These are phyloP conservation scores for Venturia asperata DNA, from an alignment of 2,329 filamentous ascomycete genomes.

Conservation along the genomic window DNA sequence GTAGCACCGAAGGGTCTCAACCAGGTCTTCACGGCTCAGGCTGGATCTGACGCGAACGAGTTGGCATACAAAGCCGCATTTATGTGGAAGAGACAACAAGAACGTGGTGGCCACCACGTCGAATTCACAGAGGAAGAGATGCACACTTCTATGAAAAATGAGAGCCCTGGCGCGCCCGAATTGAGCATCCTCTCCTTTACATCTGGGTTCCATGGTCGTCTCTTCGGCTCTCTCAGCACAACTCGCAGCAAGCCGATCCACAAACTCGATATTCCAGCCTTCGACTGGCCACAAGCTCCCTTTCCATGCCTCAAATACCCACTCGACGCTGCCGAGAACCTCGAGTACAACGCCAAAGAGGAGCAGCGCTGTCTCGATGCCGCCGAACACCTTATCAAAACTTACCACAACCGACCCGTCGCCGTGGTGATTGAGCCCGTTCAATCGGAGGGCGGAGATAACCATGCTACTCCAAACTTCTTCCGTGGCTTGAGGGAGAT, in stretches of 20 bases:
- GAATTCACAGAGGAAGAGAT: constrained; percentile 78
- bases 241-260: constrained; percentile 91
- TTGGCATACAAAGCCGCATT: constrained; percentile 93
- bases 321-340: constrained; percentile 59
- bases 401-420: constrained; percentile 70
- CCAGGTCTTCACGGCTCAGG: constrained; percentile 86
- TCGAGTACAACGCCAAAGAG: constrained; percentile 70
- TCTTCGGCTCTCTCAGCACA: constrained; percentile 80
- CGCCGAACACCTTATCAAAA: constrained; percentile 72
- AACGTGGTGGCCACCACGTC: constrained; percentile 69
- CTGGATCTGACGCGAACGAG: constrained; percentile 89
- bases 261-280: constrained; percentile 90
- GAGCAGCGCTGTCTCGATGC: constrained; percentile 76
- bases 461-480: constrained; percentile 82
- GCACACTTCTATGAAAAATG: constrained; percentile 68
- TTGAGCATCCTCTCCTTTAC: constrained; percentile 86
- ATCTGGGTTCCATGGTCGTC: constrained; percentile 80
- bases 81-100: constrained; percentile 77
- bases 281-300: constrained; percentile 87
- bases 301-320: constrained; percentile 86
- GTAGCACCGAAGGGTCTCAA: constrained; percentile 76
- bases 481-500: constrained; percentile 77
- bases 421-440: constrained; percentile 84
- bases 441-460: constrained; percentile 90
- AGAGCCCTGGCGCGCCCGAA: constrained; percentile 67